Evolutionary conservation across 441 rosid genomes (phyloP).

Genomic region (Croton laevigatus): DNA sequence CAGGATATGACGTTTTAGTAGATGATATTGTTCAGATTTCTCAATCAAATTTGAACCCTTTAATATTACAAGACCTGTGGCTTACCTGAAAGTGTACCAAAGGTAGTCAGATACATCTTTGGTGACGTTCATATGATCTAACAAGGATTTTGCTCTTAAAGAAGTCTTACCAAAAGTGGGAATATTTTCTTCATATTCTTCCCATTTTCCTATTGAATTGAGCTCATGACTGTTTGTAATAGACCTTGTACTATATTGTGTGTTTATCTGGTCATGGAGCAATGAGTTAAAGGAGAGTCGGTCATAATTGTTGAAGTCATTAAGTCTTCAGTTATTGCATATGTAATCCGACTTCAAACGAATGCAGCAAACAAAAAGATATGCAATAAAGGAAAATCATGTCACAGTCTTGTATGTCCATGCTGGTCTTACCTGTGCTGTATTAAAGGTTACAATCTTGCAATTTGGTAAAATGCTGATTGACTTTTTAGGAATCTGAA

Average conservation of each 20-base stretch:
- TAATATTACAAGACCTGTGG: not conserved
- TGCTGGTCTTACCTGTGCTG: conserved; percentile 50
- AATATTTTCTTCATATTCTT: conserved; percentile 47
- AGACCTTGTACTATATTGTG: conserved; percentile 47
- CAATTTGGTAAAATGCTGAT: conserved; percentile 74
- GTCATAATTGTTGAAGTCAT: not conserved
- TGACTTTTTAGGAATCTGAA: conserved; percentile 48
- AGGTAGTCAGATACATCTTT: conserved; percentile 71
- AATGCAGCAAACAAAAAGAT: not conserved
- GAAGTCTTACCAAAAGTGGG: conserved; percentile 38
- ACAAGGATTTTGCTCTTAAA: conserved; percentile 45
- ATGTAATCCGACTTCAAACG: not conserved
- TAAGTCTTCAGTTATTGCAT: not conserved
- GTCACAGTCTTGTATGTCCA: not conserved
- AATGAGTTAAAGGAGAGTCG: not conserved
- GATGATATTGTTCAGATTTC: not conserved
- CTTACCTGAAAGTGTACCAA: conserved; percentile 69
- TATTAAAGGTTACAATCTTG: conserved; percentile 56
- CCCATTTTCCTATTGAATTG: conserved; percentile 45
- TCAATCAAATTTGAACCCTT: not conserved
- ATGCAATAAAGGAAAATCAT: not conserved
- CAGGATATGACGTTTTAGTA: not conserved
- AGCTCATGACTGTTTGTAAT: conserved; percentile 33
- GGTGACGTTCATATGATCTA: conserved; percentile 60
- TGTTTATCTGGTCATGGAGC: conserved; percentile 46